These are phyloP conservation scores for Podila clonocystis DNA, from an alignment of 192 early-diverging fungal species.

Conservation along the genomic window DNA sequence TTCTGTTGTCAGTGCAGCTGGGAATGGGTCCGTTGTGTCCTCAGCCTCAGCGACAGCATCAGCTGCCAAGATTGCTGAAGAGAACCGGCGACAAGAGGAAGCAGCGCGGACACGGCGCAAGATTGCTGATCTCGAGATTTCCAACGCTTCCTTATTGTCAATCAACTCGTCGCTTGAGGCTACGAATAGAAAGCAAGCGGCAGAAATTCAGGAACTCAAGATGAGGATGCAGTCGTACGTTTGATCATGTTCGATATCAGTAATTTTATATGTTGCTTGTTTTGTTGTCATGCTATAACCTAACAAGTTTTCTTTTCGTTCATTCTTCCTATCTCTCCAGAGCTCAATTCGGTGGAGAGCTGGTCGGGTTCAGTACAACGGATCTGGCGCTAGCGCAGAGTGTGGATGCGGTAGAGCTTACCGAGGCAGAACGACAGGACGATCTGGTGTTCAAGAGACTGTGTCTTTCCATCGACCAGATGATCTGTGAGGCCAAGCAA, in stretches of 20 bases:
- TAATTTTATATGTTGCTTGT: not conserved
- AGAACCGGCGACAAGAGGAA: slow-evolving; percentile 30
- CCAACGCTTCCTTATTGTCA: slow-evolving; percentile 58
- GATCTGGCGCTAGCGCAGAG: slow-evolving; percentile 17
- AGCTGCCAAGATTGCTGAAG: slow-evolving; percentile 2
- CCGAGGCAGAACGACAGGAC: slow-evolving; percentile 41
- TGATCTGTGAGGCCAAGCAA: slow-evolving; percentile 45
- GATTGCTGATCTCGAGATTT: slow-evolving; percentile 67
- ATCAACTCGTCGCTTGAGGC: slow-evolving; percentile 63
- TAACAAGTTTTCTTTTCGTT: not conserved
- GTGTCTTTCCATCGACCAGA: slow-evolving; percentile 44
- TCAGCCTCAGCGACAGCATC: not conserved
- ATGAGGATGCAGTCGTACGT: slow-evolving; percentile 48
- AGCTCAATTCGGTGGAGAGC: slow-evolving; percentile 36
- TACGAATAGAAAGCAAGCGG: slow-evolving; percentile 57
- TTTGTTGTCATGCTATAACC: not conserved
- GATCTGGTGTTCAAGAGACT: slow-evolving; percentile 38
- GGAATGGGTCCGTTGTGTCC: too few relatives aligned
- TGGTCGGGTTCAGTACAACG: slow-evolving; percentile 12
- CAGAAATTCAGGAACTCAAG: slow-evolving; percentile 59
- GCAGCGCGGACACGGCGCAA: slow-evolving; percentile 45
- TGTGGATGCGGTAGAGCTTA: slow-evolving; percentile 16
- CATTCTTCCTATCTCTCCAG: not conserved
- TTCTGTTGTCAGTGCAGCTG: too few relatives aligned
- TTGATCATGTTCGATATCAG: not conserved